phyloP scores from a whole-genome alignment of 805 yeast species.

The Tetrapisispora phaffii region DNA sequence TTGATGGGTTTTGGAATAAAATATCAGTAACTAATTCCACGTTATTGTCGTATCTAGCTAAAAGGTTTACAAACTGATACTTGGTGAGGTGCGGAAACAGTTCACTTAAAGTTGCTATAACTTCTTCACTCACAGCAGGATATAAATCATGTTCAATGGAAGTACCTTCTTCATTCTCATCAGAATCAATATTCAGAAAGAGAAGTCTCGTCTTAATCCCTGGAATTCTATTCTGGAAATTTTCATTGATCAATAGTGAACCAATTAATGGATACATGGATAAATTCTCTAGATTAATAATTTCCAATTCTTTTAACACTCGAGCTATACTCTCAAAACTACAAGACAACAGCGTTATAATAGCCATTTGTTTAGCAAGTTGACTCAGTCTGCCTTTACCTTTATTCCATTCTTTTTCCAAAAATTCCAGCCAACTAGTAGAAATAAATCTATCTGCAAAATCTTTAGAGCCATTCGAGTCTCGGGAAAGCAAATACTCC shows the following conservation, averaged over 20 bases:
- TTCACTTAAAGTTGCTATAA: slow-evolving; percentile 38
- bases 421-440: slow-evolving; percentile 44
- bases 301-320: slow-evolving; percentile 35
- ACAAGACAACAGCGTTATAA: slow-evolving; percentile 43
- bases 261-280: slow-evolving; percentile 45
- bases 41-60: slow-evolving; percentile 39
- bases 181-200: slow-evolving; percentile 30
- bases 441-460: slow-evolving; percentile 51
- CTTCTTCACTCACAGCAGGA: slow-evolving; percentile 20
- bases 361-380: slow-evolving; percentile 38
- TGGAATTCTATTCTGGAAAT: slow-evolving; percentile 39
- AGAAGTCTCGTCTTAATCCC: slow-evolving; percentile 43
- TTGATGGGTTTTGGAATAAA: slow-evolving; percentile 53
- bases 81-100: slow-evolving; percentile 56
- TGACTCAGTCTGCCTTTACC: slow-evolving; percentile 46
- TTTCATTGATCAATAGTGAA: slow-evolving; percentile 40
- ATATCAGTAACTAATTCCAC: slow-evolving; percentile 50
- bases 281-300: slow-evolving; percentile 36
- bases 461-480: slow-evolving; percentile 9
- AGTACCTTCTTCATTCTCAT: neutral
- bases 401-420: slow-evolving; percentile 49
- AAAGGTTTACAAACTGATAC: slow-evolving; percentile 39
- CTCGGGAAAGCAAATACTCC: slow-evolving; percentile 32
- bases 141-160: neutral
- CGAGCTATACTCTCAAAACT: slow-evolving; percentile 35